Evolutionary conservation across 1,284 basidiomycete genomes (phyloP).

Genomic region (Tranzscheliella williamsii): DNA sequence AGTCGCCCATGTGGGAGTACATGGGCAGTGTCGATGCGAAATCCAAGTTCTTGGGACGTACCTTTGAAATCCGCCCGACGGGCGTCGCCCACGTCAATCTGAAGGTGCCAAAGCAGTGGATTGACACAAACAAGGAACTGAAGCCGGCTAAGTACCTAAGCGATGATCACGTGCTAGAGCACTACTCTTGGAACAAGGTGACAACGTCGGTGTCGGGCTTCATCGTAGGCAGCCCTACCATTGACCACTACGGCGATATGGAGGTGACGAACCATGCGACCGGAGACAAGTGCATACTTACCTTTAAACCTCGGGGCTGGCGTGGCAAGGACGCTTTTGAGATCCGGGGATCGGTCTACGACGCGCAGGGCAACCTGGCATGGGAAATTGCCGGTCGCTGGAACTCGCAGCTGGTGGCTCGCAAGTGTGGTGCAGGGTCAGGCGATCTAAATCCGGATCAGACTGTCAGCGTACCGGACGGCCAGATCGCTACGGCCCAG

Average conservation of each 20-base stretch:
- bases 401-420: slow-evolving; percentile 90
- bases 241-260: slow-evolving; percentile 95
- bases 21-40: slow-evolving; percentile 68
- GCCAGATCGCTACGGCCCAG: slow-evolving; percentile 60
- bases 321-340: slow-evolving; percentile 87
- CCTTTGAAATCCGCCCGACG: slow-evolving; percentile 93
- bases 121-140: slow-evolving; percentile 32
- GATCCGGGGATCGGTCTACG: slow-evolving; percentile 81
- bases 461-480: slow-evolving; percentile 22
- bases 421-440: slow-evolving; percentile 68
- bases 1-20: slow-evolving; percentile 86
- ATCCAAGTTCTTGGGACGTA: slow-evolving; percentile 70
- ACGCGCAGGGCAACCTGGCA: slow-evolving; percentile 69
- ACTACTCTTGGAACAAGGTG: slow-evolving; percentile 88
- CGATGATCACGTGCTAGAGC: slow-evolving; percentile 64
- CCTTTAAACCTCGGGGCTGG: slow-evolving; percentile 96
- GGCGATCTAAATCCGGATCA: slow-evolving; percentile 77
- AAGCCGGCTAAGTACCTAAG: slow-evolving; percentile 9
- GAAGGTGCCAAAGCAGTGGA: slow-evolving; percentile 64
- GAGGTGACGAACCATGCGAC: slow-evolving; percentile 89
- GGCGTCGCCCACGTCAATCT: slow-evolving; percentile 89
- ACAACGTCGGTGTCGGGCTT: slow-evolving; percentile 73
- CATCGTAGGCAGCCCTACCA: slow-evolving; percentile 87
- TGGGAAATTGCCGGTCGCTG: slow-evolving; percentile 95
- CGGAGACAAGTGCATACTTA: slow-evolving; percentile 82